Evolutionary conservation across 2,329 filamentous ascomycete species (phyloP).

Genomic region (Trichocomaceae sp.): DNA sequence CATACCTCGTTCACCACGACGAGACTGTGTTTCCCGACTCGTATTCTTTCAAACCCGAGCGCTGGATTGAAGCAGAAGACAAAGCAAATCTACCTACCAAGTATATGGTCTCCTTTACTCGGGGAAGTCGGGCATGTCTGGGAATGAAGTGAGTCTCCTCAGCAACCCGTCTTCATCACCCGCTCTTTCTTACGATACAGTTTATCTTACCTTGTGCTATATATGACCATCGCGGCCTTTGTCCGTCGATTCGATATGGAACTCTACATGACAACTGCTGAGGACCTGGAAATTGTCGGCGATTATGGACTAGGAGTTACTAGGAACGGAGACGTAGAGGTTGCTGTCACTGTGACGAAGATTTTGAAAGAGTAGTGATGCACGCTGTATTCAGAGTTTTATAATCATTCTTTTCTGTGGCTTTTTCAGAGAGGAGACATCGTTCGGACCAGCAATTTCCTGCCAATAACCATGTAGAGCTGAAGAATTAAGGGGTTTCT

Average conservation of each 20-base stretch:
- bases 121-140: background rate
- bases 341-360: too few species aligned
- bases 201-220: background rate
- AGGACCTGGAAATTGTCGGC: background rate
- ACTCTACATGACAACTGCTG: background rate
- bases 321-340: too few species aligned
- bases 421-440: too few species aligned
- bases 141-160: background rate
- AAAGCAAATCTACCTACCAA: conserved; percentile 18
- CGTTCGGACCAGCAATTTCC: too few species aligned
- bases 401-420: too few species aligned
- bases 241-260: background rate
- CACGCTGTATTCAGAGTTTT: too few species aligned
- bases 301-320: too few species aligned
- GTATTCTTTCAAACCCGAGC: conserved; percentile 29
- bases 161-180: background rate
- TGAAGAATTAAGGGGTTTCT: too few species aligned
- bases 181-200: background rate
- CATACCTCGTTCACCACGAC: conserved; percentile 29
- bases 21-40: conserved; percentile 31
- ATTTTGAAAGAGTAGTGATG: too few species aligned
- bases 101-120: background rate
- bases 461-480: too few species aligned
- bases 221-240: background rate
- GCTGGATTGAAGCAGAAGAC: conserved; percentile 29